These are phyloP conservation scores for Globisporangium echinulatum DNA, from an alignment of 352 stramenopile species.

Conservation along the genomic window DNA sequence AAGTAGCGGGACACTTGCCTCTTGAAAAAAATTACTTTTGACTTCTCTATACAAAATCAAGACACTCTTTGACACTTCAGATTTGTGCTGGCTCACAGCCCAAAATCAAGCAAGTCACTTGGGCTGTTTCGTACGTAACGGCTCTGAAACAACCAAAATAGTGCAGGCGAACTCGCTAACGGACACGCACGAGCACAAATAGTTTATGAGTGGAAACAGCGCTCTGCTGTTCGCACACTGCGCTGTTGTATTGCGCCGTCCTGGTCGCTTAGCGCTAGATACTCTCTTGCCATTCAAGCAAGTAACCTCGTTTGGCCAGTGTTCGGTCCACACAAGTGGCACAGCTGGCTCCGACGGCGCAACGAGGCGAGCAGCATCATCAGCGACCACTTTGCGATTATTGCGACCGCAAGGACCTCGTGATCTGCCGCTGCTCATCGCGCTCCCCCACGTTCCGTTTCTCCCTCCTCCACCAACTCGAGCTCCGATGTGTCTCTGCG, in stretches of 20 bases:
- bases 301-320: too few species aligned
- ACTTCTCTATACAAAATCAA: background rate
- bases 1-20: background rate
- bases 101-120: too few species aligned
- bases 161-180: background rate
- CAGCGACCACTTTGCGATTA: constrained; percentile 1
- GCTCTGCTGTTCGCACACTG: too few species aligned
- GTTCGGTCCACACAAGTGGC: too few species aligned
- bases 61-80: too few species aligned
- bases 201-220: too few species aligned
- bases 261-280: background rate
- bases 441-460: background rate
- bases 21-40: background rate
- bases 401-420: background rate
- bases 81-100: too few species aligned
- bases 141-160: too few species aligned
- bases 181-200: background rate
- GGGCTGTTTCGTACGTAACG: too few species aligned
- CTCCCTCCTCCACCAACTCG: background rate
- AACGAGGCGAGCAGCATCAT: background rate
- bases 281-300: background rate
- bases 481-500: constrained; percentile 27
- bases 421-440: too few species aligned
- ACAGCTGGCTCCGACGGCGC: background rate
- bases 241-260: background rate